These are phyloP conservation scores for Populus hybrid DNA, from an alignment of 441 rosid genomes.

Conservation along the genomic window DNA sequence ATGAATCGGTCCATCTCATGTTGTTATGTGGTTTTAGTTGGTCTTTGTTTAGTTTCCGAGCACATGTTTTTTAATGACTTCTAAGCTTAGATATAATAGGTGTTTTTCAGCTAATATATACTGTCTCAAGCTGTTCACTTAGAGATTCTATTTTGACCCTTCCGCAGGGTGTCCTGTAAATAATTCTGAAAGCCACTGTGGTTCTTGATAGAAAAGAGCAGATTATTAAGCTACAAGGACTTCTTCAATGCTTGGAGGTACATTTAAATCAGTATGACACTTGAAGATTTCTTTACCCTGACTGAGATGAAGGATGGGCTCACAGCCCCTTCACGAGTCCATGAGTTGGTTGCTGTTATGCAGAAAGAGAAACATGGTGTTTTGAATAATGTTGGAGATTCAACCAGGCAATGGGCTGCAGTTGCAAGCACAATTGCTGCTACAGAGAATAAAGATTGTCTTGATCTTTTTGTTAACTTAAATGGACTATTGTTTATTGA, in stretches of 20 bases:
- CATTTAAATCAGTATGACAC: conserved; percentile 70
- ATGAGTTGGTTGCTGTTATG: conserved; percentile 73
- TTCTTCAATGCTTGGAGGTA: conserved; percentile 35
- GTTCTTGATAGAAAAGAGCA: conserved; percentile 33
- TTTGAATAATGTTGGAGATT: conserved; percentile 68
- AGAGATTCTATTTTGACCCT: conserved; percentile 22
- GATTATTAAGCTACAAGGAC: conserved; percentile 22
- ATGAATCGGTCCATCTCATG: not conserved
- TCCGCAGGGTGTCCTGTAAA: conserved; percentile 32
- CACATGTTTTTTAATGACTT: not conserved
- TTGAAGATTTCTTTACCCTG: conserved; percentile 89
- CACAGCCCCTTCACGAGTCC: conserved; percentile 64
- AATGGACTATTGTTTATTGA: conserved; percentile 71
- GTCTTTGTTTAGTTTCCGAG: not conserved
- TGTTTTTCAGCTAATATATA: not conserved
- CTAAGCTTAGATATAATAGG: not conserved
- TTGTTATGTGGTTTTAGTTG: not conserved
- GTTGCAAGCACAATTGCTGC: conserved; percentile 83
- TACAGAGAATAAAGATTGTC: conserved; percentile 84
- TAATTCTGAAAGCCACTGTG: conserved; percentile 18
- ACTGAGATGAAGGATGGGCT: conserved; percentile 96
- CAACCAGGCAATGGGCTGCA: conserved; percentile 87
- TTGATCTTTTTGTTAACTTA: conserved; percentile 79
- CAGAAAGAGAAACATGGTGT: conserved; percentile 59
- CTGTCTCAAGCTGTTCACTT: conserved; percentile 10